Conservation (phyloP, 208 protist genomes). For the Wallacemonas sp. region DNA sequence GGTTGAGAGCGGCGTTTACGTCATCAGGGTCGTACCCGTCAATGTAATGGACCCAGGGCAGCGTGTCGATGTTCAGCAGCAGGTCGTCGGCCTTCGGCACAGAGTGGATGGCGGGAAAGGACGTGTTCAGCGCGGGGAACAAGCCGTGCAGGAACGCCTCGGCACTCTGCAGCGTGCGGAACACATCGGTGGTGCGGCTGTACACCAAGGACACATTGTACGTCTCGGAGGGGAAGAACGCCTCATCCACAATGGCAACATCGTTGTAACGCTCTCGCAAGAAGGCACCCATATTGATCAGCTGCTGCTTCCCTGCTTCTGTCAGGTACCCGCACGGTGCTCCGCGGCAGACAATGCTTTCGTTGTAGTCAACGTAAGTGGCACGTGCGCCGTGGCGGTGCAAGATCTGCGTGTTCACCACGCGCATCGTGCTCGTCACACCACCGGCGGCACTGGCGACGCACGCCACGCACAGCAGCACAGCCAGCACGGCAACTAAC, state of each 20-base stretch:
- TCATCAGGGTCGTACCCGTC: constrained; percentile 20
- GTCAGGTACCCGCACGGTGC: constrained; percentile 56
- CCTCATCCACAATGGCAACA: constrained; percentile 13
- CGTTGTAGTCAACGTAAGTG: constrained; percentile 27
- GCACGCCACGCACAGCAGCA: constrained; percentile 8
- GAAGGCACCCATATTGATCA: constrained; percentile 39
- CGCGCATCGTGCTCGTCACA: constrained; percentile 11
- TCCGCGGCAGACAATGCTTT: constrained; percentile 37
- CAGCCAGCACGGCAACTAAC: not conserved
- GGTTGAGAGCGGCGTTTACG: constrained; percentile 24
- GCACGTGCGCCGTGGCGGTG: constrained; percentile 61
- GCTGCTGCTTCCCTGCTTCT: constrained; percentile 30
- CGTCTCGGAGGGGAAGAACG: constrained; percentile 23
- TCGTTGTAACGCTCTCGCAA: constrained; percentile 38
- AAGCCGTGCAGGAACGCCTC: constrained; percentile 34
- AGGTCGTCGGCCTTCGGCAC: constrained; percentile 12
- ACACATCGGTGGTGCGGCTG: constrained; percentile 51
- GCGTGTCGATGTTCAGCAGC: constrained; percentile 22
- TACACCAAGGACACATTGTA: constrained; percentile 57
- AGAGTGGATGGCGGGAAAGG: constrained; percentile 58
- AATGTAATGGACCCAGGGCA: constrained; percentile 21
- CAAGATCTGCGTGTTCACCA: constrained; percentile 26
- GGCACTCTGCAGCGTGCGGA: constrained; percentile 60
- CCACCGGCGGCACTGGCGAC: not conserved
- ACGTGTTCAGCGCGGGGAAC: constrained; percentile 26